phyloP scores from a whole-genome alignment of 805 yeast genomes.

The Diddensiella caesifluorescens region DNA sequence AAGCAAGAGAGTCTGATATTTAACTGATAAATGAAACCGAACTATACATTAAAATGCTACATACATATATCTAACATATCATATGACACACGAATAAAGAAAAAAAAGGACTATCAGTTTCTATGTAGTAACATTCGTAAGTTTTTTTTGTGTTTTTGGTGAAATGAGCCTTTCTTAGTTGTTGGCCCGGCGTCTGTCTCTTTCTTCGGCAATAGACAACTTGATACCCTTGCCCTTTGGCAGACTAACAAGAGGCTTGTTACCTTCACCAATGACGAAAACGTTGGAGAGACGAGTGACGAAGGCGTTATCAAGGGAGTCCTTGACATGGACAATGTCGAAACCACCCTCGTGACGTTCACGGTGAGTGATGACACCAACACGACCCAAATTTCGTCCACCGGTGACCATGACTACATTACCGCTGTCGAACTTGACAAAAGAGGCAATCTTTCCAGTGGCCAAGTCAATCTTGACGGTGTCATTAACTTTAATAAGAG shows the following conservation, averaged over 20 bases:
- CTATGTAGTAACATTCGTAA: too few species aligned
- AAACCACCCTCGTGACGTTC: constrained; percentile 98
- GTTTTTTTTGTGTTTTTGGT: not conserved
- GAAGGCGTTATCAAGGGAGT: constrained; percentile 87
- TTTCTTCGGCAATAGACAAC: constrained; percentile 92
- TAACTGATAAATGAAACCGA: not conserved
- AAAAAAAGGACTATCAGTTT: too few species aligned
- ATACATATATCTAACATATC: too few species aligned
- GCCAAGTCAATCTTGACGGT: constrained; percentile 96
- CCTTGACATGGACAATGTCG: constrained; percentile 96
- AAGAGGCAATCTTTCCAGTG: constrained; percentile 87
- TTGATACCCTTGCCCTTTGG: constrained; percentile 99
- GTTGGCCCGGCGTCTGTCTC: constrained; percentile 96
- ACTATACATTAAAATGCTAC: not conserved
- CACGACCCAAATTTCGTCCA: constrained; percentile 98
- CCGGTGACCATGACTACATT: constrained; percentile 90
- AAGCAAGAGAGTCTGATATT: not conserved
- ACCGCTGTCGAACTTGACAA: constrained; percentile 89
- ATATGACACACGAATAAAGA: too few species aligned
- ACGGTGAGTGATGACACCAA: constrained; percentile 92
- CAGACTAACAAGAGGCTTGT: constrained; percentile 88
- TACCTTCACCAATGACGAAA: constrained; percentile 92
- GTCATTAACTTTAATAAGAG: constrained; percentile 93
- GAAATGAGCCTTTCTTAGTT: constrained; percentile 14
- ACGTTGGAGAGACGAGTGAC: constrained; percentile 93